Evolutionary conservation across 805 yeast species (phyloP).

Genomic region (Candida parachauliodes): DNA sequence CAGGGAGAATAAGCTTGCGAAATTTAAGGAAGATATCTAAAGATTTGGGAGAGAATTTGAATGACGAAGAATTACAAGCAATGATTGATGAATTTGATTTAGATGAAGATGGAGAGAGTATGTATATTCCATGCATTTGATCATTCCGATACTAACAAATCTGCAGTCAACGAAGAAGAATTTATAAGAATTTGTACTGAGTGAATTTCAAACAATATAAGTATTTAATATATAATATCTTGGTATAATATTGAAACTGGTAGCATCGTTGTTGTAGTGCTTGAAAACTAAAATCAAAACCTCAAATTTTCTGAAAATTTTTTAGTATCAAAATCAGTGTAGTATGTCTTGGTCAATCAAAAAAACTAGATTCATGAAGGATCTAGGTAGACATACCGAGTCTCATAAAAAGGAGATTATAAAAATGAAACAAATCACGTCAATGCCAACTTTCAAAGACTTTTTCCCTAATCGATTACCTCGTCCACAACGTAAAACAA

Average conservation of each 20-base stretch:
- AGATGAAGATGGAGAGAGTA: conserved; percentile 90
- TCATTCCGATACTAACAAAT: conserved; percentile 25
- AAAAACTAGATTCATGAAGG: conserved; percentile 33
- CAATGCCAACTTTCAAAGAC: conserved; percentile 34
- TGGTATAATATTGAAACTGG: background rate
- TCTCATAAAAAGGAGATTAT: conserved; percentile 25
- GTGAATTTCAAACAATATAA: too few relatives aligned
- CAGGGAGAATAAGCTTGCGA: conserved; percentile 80
- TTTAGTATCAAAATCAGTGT: conserved; percentile 12
- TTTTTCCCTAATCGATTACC: conserved; percentile 17
- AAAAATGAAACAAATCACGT: conserved; percentile 19
- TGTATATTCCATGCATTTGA: conserved; percentile 21
- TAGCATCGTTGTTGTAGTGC: background rate
- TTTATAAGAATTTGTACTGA: conserved; percentile 87
- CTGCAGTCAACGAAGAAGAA: conserved; percentile 72
- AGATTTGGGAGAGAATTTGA: conserved; percentile 86
- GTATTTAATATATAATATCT: background rate
- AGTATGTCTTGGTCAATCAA: conserved; percentile 17
- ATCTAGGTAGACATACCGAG: conserved; percentile 30
- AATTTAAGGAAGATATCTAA: conserved; percentile 86
- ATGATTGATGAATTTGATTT: conserved; percentile 98
- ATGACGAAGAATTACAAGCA: conserved; percentile 89
- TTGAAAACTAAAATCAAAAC: background rate
- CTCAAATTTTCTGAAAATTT: conserved; percentile 6
- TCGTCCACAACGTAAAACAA: conserved; percentile 33